Evolutionary conservation across 257 asterid species (phyloP).

Genomic region (Oldenlandia corymbosa): DNA sequence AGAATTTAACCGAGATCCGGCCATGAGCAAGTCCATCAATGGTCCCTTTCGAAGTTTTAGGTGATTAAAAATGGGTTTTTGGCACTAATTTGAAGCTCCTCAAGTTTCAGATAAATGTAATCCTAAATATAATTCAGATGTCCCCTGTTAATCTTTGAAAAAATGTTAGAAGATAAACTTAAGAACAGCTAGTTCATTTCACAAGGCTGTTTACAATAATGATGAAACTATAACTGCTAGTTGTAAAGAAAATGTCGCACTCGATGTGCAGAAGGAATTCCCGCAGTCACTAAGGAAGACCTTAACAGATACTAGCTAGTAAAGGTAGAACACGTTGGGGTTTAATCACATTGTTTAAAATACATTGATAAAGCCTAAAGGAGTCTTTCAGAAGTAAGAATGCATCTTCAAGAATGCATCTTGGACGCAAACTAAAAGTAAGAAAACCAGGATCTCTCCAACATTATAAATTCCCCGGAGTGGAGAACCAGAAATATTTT

Average conservation of each 20-base stretch:
- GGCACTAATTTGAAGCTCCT: not conserved
- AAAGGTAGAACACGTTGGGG: not conserved
- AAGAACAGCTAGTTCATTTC: not conserved
- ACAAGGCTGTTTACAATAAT: not conserved
- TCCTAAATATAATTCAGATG: not conserved
- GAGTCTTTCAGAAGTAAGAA: not conserved
- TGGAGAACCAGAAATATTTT: constrained; percentile 12
- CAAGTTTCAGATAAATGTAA: not conserved
- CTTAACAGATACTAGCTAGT: not conserved
- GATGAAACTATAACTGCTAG: too few relatives aligned
- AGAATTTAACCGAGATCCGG: not conserved
- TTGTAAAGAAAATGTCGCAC: not conserved
- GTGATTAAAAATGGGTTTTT: too few relatives aligned
- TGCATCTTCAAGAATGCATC: not conserved
- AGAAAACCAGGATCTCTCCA: constrained; percentile 4
- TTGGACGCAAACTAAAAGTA: not conserved
- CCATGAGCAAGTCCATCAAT: not conserved
- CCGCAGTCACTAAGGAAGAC: too few relatives aligned
- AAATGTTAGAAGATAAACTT: not conserved
- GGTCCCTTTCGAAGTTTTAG: not conserved
- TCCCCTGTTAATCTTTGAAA: not conserved
- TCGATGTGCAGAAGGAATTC: not conserved
- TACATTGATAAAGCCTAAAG: not conserved
- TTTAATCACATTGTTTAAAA: not conserved
- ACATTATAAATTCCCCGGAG: not conserved